phyloP scores from a whole-genome alignment of 2,329 filamentous ascomycete species.

The Lachnum nothofagi region DNA sequence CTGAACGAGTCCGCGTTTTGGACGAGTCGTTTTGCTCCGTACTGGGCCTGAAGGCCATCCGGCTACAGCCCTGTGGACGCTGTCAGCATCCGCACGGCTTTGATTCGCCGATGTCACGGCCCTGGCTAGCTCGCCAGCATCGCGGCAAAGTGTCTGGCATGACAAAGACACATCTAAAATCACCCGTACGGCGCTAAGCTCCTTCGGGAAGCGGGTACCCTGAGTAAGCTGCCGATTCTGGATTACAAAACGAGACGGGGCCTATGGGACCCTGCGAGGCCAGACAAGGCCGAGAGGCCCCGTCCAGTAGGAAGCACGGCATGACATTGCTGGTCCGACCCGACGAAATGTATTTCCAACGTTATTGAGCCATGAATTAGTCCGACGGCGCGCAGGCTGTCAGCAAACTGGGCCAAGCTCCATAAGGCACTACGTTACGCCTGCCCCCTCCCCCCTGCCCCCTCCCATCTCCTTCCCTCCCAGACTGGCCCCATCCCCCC shows the following conservation, averaged over 20 bases:
- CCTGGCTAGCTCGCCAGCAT: background rate
- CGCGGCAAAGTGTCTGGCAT: background rate
- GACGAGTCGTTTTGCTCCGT: background rate
- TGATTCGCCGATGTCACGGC: no score
- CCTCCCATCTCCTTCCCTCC: background rate
- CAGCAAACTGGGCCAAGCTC: background rate
- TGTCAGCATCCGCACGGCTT: background rate
- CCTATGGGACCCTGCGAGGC: background rate
- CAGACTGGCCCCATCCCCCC: background rate
- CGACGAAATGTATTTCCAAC: background rate
- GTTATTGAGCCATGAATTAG: constrained; percentile 4
- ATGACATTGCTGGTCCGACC: background rate
- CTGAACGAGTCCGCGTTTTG: background rate
- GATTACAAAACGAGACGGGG: background rate
- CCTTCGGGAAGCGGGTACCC: background rate
- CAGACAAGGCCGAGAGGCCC: background rate
- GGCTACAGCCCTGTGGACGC: background rate
- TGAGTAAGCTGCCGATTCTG: background rate
- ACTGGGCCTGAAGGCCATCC: background rate
- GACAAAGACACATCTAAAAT: constrained; percentile 1
- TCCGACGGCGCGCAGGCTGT: constrained; percentile 4
- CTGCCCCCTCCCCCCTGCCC: background rate
- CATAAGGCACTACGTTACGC: background rate
- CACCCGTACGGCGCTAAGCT: background rate
- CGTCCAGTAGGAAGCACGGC: background rate